Conservation (phyloP, 306 rosid species). For the Cicer yamashitae region DNA sequence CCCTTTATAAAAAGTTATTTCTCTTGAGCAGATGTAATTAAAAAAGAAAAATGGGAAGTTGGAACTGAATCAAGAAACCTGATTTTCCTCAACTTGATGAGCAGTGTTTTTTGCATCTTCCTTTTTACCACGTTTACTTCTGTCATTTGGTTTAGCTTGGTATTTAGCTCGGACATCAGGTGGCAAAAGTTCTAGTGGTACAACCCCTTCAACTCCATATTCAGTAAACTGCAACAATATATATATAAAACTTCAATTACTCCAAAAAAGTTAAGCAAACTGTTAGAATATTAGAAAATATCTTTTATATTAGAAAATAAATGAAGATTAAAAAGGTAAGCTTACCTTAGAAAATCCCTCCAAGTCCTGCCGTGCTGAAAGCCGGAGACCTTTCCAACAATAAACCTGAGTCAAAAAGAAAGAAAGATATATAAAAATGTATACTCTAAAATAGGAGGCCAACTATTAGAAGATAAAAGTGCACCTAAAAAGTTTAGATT, state of each 20-base stretch:
- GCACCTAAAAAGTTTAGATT: neutral
- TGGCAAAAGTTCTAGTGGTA: slow-evolving; percentile 87
- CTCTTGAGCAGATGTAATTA: slow-evolving; percentile 10
- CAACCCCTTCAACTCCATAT: slow-evolving; percentile 90
- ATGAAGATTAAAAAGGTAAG: slow-evolving; percentile 5
- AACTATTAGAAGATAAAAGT: neutral
- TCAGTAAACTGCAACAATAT: slow-evolving; percentile 79
- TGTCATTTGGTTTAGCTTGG: slow-evolving; percentile 82
- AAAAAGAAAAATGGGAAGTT: slow-evolving; percentile 34
- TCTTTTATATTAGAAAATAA: too few species aligned
- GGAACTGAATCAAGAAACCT: slow-evolving; percentile 56
- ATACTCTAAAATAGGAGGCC: neutral
- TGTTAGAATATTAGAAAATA: too few species aligned
- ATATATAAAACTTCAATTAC: neutral
- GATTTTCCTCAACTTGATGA: slow-evolving; percentile 82
- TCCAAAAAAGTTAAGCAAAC: slow-evolving; percentile 3
- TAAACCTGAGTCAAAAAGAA: slow-evolving; percentile 71
- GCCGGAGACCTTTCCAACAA: slow-evolving; percentile 97
- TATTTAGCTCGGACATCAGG: slow-evolving; percentile 83
- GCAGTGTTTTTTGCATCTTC: slow-evolving; percentile 73
- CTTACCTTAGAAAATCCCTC: slow-evolving; percentile 93
- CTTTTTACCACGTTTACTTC: slow-evolving; percentile 83
- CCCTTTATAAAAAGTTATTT: slow-evolving; percentile 21
- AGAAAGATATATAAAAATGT: neutral
- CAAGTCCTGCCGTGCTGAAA: slow-evolving; percentile 96